A percentile compares a stretch with the other conserved stretches of the same genome.
Evolutionary conservation across 2,329 filamentous ascomycete species (phyloP).

Genomic region (Colletotrichum truncatum): DNA sequence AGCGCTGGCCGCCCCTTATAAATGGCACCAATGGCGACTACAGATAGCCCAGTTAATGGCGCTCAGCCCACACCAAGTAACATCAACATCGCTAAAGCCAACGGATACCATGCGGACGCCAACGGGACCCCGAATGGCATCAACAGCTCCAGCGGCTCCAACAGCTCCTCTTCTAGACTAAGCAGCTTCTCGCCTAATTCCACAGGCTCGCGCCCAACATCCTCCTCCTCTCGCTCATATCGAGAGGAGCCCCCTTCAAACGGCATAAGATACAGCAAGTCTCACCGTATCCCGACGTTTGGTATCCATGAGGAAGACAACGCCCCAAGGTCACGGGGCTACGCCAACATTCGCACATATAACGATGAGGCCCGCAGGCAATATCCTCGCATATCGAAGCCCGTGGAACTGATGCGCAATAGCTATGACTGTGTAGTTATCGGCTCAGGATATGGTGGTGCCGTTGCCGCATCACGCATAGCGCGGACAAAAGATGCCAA

Average conservation of each 20-base stretch:
- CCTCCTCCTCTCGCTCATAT: slow-evolving; percentile 25
- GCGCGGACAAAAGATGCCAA: slow-evolving; percentile 56
- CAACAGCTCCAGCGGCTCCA: slow-evolving; percentile 11
- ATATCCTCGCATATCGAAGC: slow-evolving; percentile 65
- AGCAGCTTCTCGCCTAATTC: slow-evolving; percentile 22
- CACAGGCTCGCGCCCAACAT: slow-evolving; percentile 19
- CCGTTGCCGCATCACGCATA: slow-evolving; percentile 72
- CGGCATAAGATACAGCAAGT: slow-evolving; percentile 30
- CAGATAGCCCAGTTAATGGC: not conserved
- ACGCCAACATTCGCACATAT: slow-evolving; percentile 39
- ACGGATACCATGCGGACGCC: slow-evolving; percentile 1
- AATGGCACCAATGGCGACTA: slow-evolving; percentile 26
- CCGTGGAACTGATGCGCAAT: slow-evolving; percentile 64
- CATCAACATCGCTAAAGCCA: slow-evolving; percentile 21
- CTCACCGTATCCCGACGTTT: slow-evolving; percentile 38
- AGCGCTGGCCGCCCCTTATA: not conserved
- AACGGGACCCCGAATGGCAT: slow-evolving; percentile 7
- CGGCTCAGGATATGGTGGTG: slow-evolving; percentile 75
- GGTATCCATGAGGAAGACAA: slow-evolving; percentile 43
- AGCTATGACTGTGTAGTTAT: slow-evolving; percentile 74
- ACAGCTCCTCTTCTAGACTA: slow-evolving; percentile 13
- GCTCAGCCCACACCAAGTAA: not conserved
- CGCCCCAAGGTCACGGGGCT: slow-evolving; percentile 42
- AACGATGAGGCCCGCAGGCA: slow-evolving; percentile 34
- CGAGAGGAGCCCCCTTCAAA: slow-evolving; percentile 28